These are phyloP conservation scores for Fusarium clavum DNA, from an alignment of 2,329 filamentous ascomycete species.

Conservation along the genomic window DNA sequence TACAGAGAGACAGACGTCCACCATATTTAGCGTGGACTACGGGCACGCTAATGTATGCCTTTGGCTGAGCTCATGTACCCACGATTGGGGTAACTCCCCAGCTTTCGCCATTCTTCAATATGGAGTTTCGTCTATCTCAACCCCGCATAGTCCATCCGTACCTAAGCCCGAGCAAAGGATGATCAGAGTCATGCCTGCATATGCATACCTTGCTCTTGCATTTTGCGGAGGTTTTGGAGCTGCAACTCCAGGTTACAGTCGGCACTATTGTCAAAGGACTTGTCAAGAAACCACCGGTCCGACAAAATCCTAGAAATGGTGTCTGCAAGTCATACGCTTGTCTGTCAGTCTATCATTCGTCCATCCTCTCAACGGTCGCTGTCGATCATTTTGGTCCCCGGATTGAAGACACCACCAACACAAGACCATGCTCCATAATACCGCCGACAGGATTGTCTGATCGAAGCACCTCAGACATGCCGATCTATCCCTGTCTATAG, in stretches of 20 bases:
- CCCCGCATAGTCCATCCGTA: background rate
- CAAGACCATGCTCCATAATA: slow-evolving; percentile 17
- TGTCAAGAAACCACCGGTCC: slow-evolving; percentile 13
- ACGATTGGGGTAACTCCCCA: background rate
- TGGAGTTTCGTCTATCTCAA: slow-evolving; percentile 1
- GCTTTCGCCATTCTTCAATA: background rate
- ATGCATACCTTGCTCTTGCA: background rate
- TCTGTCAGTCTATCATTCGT: background rate
- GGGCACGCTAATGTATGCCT: background rate
- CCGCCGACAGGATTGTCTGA: slow-evolving; percentile 12
- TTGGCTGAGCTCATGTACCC: background rate
- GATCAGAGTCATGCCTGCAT: background rate
- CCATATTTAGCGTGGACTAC: background rate
- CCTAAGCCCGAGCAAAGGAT: background rate
- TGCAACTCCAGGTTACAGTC: slow-evolving; percentile 4
- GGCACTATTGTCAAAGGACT: background rate
- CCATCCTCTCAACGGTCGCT: slow-evolving; percentile 3
- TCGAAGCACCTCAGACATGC: background rate
- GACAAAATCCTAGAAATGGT: background rate
- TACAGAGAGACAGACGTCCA: background rate
- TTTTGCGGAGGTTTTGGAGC: slow-evolving; percentile 6
- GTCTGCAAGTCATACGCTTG: background rate
- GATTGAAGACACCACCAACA: background rate
- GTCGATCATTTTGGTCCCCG: background rate
- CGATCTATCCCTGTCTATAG: background rate